Evolutionary conservation across 2,329 filamentous ascomycete species (phyloP).

Genomic region (Neopestalotiopsis sp.): DNA sequence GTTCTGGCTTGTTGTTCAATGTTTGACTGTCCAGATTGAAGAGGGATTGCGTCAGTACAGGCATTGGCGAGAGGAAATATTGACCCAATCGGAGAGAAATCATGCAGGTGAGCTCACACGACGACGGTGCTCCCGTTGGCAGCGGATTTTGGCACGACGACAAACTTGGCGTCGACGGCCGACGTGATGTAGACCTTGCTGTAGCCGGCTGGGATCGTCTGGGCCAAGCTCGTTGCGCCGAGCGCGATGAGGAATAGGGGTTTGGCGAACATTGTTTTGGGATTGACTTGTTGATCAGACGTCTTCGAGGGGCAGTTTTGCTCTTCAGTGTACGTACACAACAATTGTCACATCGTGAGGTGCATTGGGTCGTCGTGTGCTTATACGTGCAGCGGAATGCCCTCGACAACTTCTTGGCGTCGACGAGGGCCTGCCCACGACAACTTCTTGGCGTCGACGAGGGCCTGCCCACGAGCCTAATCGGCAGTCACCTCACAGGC

Average conservation of each 20-base stretch:
- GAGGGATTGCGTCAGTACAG: background rate
- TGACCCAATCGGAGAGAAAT: background rate
- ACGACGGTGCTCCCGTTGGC: slow-evolving; percentile 41
- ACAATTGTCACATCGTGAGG: background rate
- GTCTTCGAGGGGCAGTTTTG: background rate
- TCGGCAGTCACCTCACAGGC: background rate
- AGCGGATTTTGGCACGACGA: slow-evolving; percentile 39
- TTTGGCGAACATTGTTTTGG: background rate
- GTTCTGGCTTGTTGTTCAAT: slow-evolving; percentile 38
- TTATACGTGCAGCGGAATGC: background rate
- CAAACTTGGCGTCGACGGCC: slow-evolving; percentile 45
- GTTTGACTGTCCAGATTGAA: slow-evolving; percentile 34
- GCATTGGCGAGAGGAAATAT: background rate
- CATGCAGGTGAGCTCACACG: slow-evolving; percentile 34
- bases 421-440: no score
- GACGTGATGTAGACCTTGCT: slow-evolving; percentile 46
- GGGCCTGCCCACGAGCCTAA: background rate
- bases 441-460: background rate
- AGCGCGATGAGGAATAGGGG: slow-evolving; percentile 28
- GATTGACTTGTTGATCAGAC: background rate
- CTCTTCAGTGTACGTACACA: background rate
- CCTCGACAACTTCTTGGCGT: background rate
- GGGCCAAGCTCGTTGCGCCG: slow-evolving; percentile 40
- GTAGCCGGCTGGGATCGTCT: slow-evolving; percentile 42
- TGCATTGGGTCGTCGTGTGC: background rate